Evolutionary conservation across 441 rosid genomes (phyloP), one percentile per base, ranked within the genome.

Genomic region (Cnidoscolus chayamansa): DNA sequence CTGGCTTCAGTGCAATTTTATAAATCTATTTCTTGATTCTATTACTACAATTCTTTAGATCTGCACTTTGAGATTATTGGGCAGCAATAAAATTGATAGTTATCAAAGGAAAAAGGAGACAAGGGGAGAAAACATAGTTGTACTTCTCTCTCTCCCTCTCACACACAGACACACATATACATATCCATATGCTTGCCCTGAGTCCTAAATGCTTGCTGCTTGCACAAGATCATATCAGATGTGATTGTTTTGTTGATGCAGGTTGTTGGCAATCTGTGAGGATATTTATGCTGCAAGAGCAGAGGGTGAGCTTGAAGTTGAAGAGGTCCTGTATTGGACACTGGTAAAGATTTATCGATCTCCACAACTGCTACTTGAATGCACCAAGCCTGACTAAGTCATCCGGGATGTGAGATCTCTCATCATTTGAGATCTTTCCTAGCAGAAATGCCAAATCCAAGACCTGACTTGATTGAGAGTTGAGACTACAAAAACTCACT

Each of bases 191-290:
- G 19, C 10, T 2, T 65, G 40, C 5, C 40, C 55, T 5, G 40
- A 25, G 8, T 7, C 25, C 10, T n/a, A 7, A 51, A 25, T 5
- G 13, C 43, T 9, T 35, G 31, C 35, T 25, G 25, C 25, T 25
- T 25, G 25, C 40, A 35, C 9, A 65, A 57, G 1, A n/a, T 47
- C 16, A 37, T 63, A n/a, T 45, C 3, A 13, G 16, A 49, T 55
- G 16, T 47, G 45, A 43, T 35, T 32, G 15, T 31, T 49, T 20
- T 54, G 35, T 65, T 63, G 66, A 70, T 77, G 84, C 81, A 96
- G 99, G 87, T 86, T 95, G 80, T 87, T 93, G 77, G 99, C 97
- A n/a, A 93, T 90, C 62, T 93, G 99, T 8, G 99, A 96, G 86
- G 91, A 91, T 69, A 89, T 91, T 73, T 96, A 93, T 63, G 93